Base-by-base conservation (phyloP, 495 filamentous ascomycete species). In the Lepidopterella palustris region DNA sequence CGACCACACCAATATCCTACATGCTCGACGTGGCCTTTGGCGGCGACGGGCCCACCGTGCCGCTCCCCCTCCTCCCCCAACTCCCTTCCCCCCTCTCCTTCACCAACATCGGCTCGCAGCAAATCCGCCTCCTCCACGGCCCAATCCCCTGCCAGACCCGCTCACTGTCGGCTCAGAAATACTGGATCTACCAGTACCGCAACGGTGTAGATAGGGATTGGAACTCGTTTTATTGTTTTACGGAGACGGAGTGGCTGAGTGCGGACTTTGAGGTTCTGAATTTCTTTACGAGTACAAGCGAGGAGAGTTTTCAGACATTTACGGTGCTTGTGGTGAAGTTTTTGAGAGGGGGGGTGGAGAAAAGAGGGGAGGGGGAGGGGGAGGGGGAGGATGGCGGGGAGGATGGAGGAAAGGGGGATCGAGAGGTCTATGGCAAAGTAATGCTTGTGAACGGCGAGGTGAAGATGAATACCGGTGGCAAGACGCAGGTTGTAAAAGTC, bases 1-100 rank as follows among this genome's bases (percentile, higher is more conserved):
- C 47, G 26, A 60, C 53, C 47, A n/a, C n/a, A n/a, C 47, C 26
- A 60, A 57, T 39, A n/a, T n/a, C n/a, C n/a, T 65, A 65, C 40
- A 58, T 68, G 76, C 76, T 89, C 88, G 72, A 96, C 87, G 67
- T 86, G 87, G 72, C 95, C 87, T 73, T 90, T 85, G 64, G 85
- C 82, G 27, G 91, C 88, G 66, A 96, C 93, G 47, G 82, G 11
- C 55, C 66, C 3, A 69, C 61, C 18, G 58, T 57, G 15, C 66
- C 66, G 1, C 23, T 69, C 24, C 66, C 63, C 11, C 48, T 69
- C 18, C 55, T 56, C 28, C 27, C 40, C 0, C 45, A 21, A 24
- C 35, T 32, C 35, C 29, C 59, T 26, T 35, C 55, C 1, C 6
- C 52, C 18, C n/a, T n/a, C n/a, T n/a, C n/a, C n/a, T n/a, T n/a